A percentile compares a stretch with the other conserved stretches of the same genome.
phyloP scores from a whole-genome alignment of 768 basidiomycete species.

The Asterophora lycoperdoides region DNA sequence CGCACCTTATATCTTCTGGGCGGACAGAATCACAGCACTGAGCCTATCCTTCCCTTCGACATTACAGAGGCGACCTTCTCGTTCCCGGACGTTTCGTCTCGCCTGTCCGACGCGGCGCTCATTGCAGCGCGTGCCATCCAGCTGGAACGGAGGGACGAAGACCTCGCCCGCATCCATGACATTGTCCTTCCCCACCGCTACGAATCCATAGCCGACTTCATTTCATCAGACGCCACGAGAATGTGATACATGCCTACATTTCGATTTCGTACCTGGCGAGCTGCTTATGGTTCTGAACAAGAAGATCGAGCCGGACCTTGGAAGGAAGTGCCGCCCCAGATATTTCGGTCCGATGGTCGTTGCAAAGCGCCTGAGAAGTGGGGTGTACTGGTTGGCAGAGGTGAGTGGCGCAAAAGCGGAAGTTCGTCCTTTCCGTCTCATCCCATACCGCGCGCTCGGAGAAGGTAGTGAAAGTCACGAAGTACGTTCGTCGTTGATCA shows the following conservation, averaged over 20 bases:
- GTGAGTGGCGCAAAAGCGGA: slow-evolving; percentile 3
- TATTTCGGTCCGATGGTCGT: background rate
- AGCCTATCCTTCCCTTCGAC: slow-evolving; percentile 31
- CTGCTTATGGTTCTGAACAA: slow-evolving; percentile 27
- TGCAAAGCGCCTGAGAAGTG: too few species aligned
- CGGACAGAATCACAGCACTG: slow-evolving; percentile 28
- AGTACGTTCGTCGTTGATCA: background rate
- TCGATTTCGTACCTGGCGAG: slow-evolving; percentile 23
- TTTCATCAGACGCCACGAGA: slow-evolving; percentile 1
- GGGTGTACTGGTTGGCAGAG: slow-evolving; percentile 1
- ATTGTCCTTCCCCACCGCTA: background rate
- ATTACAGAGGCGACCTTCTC: slow-evolving; percentile 19
- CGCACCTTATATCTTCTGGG: slow-evolving; percentile 26
- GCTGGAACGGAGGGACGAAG: slow-evolving; percentile 10
- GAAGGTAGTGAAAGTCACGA: background rate
- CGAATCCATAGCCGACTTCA: slow-evolving; percentile 12
- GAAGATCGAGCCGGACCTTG: slow-evolving; percentile 5
- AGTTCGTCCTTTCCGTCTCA: slow-evolving; percentile 7
- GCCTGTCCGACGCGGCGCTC: background rate
- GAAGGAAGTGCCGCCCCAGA: background rate
- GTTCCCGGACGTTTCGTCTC: background rate
- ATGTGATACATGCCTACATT: slow-evolving; percentile 19
- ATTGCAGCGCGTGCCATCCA: background rate
- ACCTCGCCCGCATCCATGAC: background rate
- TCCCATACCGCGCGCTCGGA: slow-evolving; percentile 7